Percentiles rank a stretch among this genome's conserved stretches.
phyloP scores from a whole-genome alignment of 257 asterid genomes.

The Henckelia pumila region DNA sequence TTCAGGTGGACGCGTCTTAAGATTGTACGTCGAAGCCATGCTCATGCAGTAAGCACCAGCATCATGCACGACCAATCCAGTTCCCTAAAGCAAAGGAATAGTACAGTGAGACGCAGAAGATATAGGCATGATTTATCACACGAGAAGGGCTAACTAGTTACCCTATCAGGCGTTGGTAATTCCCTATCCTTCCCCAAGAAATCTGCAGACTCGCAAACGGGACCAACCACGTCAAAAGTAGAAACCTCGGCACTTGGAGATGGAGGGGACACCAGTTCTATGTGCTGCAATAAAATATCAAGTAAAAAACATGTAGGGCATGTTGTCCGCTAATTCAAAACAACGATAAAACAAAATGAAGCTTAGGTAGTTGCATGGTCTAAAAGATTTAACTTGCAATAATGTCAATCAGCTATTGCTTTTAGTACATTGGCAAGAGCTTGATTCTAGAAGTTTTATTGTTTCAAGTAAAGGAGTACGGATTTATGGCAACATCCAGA shows the following conservation, averaged over 20 bases:
- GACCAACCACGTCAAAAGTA: conserved; percentile 86
- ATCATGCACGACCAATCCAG: conserved; percentile 93
- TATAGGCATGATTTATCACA: neutral
- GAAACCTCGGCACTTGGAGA: conserved; percentile 53
- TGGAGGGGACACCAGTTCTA: conserved; percentile 83
- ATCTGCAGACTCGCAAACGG: conserved; percentile 96
- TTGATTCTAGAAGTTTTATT: neutral
- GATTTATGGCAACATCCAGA: neutral
- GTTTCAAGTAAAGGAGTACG: neutral
- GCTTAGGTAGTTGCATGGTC: neutral
- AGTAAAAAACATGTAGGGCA: conserved; percentile 4
- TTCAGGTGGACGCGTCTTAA: conserved; percentile 98
- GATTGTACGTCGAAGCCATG: conserved; percentile 98
- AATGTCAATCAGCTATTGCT: neutral
- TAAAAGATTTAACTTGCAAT: too few species aligned
- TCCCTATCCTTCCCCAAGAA: conserved; percentile 92
- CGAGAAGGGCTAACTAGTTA: conserved; percentile 22
- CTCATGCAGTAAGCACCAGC: conserved; percentile 99
- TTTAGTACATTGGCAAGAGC: neutral
- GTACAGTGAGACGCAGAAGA: conserved; percentile 13
- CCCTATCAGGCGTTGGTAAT: conserved; percentile 78
- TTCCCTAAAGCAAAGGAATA: conserved; percentile 49
- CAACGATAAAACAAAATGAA: neutral
- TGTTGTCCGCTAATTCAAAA: neutral
- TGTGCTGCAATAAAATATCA: conserved; percentile 62